Conservation (phyloP, 768 basidiomycete genomes). For the Mycena leptocephala region DNA sequence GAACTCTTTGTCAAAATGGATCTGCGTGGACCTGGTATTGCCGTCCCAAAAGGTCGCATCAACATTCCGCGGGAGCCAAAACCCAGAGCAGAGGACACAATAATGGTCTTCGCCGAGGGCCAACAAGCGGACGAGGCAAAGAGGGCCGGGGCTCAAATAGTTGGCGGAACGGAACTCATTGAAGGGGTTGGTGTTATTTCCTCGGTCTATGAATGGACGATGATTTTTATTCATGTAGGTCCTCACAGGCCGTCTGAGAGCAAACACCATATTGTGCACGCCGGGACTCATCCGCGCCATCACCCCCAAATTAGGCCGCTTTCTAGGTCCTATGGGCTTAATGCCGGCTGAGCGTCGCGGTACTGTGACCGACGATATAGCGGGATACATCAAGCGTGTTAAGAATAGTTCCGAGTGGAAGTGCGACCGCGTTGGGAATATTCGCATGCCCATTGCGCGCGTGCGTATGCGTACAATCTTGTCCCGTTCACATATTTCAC, state of each 20-base stretch:
- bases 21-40: constrained; percentile 77
- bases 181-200: constrained; percentile 77
- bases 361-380: constrained; percentile 93
- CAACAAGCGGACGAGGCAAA: constrained; percentile 86
- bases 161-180: constrained; percentile 92
- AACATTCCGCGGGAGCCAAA: constrained; percentile 89
- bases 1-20: constrained; percentile 88
- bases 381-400: constrained; percentile 84
- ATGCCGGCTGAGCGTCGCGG: constrained; percentile 97
- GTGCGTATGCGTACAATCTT: constrained; percentile 57
- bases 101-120: constrained; percentile 96
- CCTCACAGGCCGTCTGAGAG: constrained; percentile 79
- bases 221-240: constrained; percentile 63
- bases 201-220: constrained; percentile 10
- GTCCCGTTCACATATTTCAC: constrained; percentile 14
- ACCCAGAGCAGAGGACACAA: constrained; percentile 76
- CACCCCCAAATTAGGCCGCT: constrained; percentile 84
- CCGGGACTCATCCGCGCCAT: constrained; percentile 85
- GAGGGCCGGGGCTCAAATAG: constrained; percentile 90
- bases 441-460: constrained; percentile 86
- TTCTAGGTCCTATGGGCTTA: constrained; percentile 89
- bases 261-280: constrained; percentile 89
- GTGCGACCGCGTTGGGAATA: constrained; percentile 89
- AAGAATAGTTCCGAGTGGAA: constrained; percentile 94
- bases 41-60: constrained; percentile 92